These are phyloP conservation scores for Neocucurbitaria cava DNA, from an alignment of 2,329 filamentous ascomycete species.

Conservation along the genomic window DNA sequence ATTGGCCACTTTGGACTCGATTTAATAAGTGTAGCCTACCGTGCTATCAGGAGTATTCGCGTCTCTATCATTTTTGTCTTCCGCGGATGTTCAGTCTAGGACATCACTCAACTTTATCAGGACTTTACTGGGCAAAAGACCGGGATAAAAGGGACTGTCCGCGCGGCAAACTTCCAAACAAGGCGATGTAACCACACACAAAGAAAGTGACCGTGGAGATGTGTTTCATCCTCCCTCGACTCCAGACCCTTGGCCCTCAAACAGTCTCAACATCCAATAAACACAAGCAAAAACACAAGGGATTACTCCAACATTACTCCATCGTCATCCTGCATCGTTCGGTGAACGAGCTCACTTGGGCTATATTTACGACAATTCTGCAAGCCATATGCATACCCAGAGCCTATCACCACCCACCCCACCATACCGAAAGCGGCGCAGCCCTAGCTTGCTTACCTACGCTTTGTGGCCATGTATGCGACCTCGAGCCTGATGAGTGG, in stretches of 20 bases:
- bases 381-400: constrained; percentile 22
- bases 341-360: constrained; percentile 16
- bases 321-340: constrained; percentile 22
- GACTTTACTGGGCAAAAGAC: background rate
- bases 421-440: constrained; percentile 27
- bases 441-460: constrained; percentile 31
- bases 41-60: no score
- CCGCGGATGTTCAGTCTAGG: no score
- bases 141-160: background rate
- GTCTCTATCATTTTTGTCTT: no score
- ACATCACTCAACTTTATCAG: background rate
- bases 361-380: constrained; percentile 25
- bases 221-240: constrained; percentile 20
- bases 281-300: constrained; percentile 10
- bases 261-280: constrained; percentile 12
- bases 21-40: no score
- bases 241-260: constrained; percentile 11
- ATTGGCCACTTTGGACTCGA: background rate
- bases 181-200: constrained; percentile 16
- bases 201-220: background rate
- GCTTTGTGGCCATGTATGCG: background rate
- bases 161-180: background rate
- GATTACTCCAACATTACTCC: constrained; percentile 14
- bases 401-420: constrained; percentile 23
- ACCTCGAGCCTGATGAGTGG: constrained; percentile 9